These are phyloP conservation scores for Nemophila menziesii DNA, from an alignment of 257 asterid species.

Conservation along the genomic window DNA sequence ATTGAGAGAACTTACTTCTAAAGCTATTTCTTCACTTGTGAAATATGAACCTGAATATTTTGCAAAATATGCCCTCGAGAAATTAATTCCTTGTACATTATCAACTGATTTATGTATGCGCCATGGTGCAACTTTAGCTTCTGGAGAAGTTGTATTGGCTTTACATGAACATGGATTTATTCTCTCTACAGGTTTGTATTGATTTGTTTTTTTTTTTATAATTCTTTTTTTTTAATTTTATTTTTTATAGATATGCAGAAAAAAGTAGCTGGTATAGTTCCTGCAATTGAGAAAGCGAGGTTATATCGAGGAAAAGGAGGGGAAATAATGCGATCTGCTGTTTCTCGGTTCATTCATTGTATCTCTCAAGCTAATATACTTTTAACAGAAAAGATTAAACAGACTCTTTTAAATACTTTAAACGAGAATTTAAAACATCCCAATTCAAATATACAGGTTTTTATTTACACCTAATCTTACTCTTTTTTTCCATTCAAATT, in stretches of 20 bases:
- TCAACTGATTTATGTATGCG: constrained; percentile 95
- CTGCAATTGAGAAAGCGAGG: constrained; percentile 95
- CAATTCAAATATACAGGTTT: constrained; percentile 79
- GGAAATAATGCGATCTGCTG: constrained; percentile 95
- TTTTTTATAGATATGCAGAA: constrained; percentile 57
- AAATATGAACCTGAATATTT: constrained; percentile 74
- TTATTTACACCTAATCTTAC: constrained; percentile 12
- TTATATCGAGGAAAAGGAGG: constrained; percentile 99
- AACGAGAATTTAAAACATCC: constrained; percentile 94
- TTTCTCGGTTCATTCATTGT: constrained; percentile 86
- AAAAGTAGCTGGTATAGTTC: constrained; percentile 63
- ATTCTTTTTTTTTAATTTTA: constrained; percentile 11
- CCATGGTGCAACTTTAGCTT: constrained; percentile 90
- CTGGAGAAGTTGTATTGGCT: constrained; percentile 80
- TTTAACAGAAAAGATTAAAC: constrained; percentile 50
- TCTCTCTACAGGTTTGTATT: constrained; percentile 58
- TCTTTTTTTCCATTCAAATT: constrained; percentile 4
- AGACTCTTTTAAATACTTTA: constrained; percentile 69
- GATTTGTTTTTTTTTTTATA: neutral
- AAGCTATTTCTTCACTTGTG: constrained; percentile 76
- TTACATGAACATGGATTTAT: constrained; percentile 39
- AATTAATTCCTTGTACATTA: constrained; percentile 70
- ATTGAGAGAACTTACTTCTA: constrained; percentile 90
- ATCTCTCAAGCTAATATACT: constrained; percentile 48
- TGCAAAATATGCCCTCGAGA: constrained; percentile 47